phyloP scores from a whole-genome alignment of 225 moss, liverwort and hornwort species.

The Pleurozium schreberi region DNA sequence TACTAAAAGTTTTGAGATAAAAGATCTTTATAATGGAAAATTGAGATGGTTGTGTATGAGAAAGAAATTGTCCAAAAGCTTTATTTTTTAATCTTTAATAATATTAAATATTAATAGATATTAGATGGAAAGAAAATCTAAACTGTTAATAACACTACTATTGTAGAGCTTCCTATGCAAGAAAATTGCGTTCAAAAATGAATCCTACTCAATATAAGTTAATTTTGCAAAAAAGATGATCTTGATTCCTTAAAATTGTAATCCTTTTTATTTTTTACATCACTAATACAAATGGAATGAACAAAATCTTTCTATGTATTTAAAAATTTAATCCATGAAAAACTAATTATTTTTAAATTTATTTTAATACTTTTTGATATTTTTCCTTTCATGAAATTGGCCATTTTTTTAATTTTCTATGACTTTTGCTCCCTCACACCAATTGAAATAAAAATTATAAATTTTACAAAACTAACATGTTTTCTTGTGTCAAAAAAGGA shows the following conservation, averaged over 20 bases:
- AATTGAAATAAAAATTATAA: background rate
- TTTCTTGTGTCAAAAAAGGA: background rate
- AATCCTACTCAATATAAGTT: background rate
- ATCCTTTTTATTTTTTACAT: background rate
- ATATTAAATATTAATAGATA: too few species aligned
- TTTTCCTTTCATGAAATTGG: background rate
- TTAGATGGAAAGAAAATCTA: background rate
- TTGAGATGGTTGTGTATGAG: background rate
- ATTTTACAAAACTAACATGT: background rate
- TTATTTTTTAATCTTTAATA: background rate
- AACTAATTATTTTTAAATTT: background rate
- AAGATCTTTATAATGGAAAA: background rate
- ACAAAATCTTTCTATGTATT: background rate
- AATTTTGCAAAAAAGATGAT: background rate
- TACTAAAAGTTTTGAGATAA: background rate
- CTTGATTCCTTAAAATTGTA: background rate
- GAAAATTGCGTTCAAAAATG: background rate
- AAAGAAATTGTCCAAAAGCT: accelerated
- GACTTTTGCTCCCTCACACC: background rate
- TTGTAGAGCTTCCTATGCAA: accelerated
- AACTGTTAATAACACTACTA: background rate
- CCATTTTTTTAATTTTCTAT: too few species aligned
- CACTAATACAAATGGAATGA: background rate
- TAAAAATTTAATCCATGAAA: background rate
- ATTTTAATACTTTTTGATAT: background rate